Percentiles rank a stretch among this genome's conserved stretches.
Conservation (phyloP, 768 basidiomycete species). For the Auricularia sp. region DNA sequence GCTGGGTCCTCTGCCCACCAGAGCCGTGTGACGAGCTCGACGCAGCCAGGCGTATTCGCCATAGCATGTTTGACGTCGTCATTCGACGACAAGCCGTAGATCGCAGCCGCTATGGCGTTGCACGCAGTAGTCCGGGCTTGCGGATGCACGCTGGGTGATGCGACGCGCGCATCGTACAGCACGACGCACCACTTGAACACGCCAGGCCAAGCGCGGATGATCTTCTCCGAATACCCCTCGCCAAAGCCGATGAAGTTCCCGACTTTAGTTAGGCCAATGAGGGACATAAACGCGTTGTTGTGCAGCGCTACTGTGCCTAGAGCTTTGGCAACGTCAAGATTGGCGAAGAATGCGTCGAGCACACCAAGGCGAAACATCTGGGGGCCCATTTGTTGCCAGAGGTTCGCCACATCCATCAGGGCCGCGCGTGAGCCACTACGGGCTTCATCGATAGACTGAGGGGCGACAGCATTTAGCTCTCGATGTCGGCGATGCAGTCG, state of each 20-base stretch:
- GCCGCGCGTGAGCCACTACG: too few relatives aligned
- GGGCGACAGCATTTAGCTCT: too few relatives aligned
- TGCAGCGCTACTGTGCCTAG: slow-evolving; percentile 14
- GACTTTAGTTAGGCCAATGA: slow-evolving; percentile 25
- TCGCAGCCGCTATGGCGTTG: too few relatives aligned
- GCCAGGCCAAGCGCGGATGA: slow-evolving; percentile 25
- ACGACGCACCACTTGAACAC: slow-evolving; percentile 29
- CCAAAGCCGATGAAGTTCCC: slow-evolving; percentile 16
- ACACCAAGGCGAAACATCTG: slow-evolving; percentile 14
- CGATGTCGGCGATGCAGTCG: too few relatives aligned
- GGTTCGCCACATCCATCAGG: too few relatives aligned
- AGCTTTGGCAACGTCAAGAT: slow-evolving; percentile 17
- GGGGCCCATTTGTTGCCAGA: not conserved
- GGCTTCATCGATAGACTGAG: too few relatives aligned
- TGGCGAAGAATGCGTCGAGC: slow-evolving; percentile 21
- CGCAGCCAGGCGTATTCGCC: slow-evolving; percentile 19
- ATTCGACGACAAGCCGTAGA: slow-evolving; percentile 1
- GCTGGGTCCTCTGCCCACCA: slow-evolving; percentile 24
- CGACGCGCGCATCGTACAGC: slow-evolving; percentile 20
- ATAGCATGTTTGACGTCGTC: slow-evolving; percentile 21
- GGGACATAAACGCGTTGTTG: slow-evolving; percentile 22
- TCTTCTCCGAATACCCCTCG: slow-evolving; percentile 13
- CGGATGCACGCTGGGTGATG: slow-evolving; percentile 10
- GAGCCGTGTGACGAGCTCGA: slow-evolving; percentile 27
- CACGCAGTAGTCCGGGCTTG: slow-evolving; percentile 6